Percentiles rank a stretch among this genome's conserved stretches.
Evolutionary conservation across 169 alveolate species (phyloP).

Genomic region (Cryptosporidium ubiquitum): DNA sequence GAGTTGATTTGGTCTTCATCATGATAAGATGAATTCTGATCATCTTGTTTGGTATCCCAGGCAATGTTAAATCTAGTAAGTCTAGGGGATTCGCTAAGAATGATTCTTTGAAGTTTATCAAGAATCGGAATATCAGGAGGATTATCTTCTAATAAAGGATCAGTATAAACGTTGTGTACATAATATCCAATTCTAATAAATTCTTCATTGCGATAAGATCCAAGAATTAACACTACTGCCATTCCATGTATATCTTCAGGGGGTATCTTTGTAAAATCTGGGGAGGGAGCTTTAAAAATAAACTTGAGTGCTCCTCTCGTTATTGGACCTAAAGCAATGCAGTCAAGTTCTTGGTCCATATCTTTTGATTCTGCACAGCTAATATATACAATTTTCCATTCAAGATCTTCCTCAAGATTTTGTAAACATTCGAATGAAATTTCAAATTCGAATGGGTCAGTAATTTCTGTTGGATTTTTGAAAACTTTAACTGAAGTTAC

Average conservation of each 20-base stretch:
- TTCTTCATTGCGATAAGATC: conserved; percentile 93
- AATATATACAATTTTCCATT: conserved; percentile 90
- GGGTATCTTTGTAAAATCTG: conserved; percentile 91
- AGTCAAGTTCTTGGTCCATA: conserved; percentile 94
- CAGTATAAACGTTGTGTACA: conserved; percentile 93
- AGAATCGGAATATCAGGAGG: conserved; percentile 93
- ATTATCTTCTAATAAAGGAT: conserved; percentile 91
- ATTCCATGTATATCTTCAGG: conserved; percentile 92
- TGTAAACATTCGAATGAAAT: conserved; percentile 93
- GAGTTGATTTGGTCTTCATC: conserved; percentile 4
- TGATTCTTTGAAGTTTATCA: conserved; percentile 91
- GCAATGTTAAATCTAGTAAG: conserved; percentile 95
- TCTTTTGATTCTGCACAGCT: conserved; percentile 78
- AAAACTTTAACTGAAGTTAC: conserved; percentile 92
- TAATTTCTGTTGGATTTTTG: conserved; percentile 90
- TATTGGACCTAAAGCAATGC: conserved; percentile 93
- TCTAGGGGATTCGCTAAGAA: conserved; percentile 95
- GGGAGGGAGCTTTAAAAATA: conserved; percentile 92
- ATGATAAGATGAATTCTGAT: background rate
- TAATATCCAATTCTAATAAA: conserved; percentile 97
- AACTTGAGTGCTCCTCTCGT: conserved; percentile 93
- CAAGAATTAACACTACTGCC: conserved; percentile 95
- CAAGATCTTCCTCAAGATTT: conserved; percentile 91
- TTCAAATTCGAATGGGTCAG: conserved; percentile 91
- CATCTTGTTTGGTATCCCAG: conserved; percentile 88